Evolutionary conservation across 306 rosid species (phyloP).

Genomic region (Prunus padus): DNA sequence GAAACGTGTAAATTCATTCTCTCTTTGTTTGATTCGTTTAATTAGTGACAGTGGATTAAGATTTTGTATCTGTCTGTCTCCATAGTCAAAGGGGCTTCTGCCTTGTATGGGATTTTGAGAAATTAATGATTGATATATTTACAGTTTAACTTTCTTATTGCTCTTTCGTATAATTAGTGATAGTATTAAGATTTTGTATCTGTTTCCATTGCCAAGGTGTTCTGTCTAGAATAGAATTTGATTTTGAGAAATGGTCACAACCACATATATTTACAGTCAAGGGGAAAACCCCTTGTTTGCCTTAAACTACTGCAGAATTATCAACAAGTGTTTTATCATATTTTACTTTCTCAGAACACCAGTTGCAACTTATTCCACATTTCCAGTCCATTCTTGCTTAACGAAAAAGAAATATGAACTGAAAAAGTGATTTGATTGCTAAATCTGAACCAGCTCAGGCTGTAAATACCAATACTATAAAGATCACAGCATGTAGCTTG

Average conservation of each 20-base stretch:
- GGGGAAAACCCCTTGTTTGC: neutral
- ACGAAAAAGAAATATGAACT: neutral
- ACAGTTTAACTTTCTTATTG: too few relatives aligned
- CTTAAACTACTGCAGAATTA: neutral
- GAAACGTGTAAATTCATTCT: constrained; percentile 9
- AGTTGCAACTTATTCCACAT: neutral
- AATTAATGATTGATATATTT: neutral
- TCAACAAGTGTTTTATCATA: too few relatives aligned
- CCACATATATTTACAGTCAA: neutral
- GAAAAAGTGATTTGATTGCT: neutral
- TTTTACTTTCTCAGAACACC: too few relatives aligned
- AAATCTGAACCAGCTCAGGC: neutral
- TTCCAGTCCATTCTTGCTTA: neutral
- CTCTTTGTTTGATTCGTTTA: constrained; percentile 2
- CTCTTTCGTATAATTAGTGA: too few relatives aligned
- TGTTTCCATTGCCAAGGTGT: too few relatives aligned
- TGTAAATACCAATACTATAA: neutral
- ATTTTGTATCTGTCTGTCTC: neutral
- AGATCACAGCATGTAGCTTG: too few relatives aligned
- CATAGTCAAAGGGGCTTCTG: neutral
- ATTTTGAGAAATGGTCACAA: too few relatives aligned
- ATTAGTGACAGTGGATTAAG: neutral
- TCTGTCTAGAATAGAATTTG: too few relatives aligned
- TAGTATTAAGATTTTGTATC: too few relatives aligned
- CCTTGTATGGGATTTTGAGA: constrained; percentile 15